A percentile compares a stretch with the other conserved stretches of the same genome.
Conservation (phyloP, 129 eudicot species). For the carrot (Daucus carota) region DH1_v3.0 NC_030385.2:41565001-41565500, state of each 20-base stretch:
- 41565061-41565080: not conserved
- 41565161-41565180: not conserved
- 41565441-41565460: constrained; percentile 48
- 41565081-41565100: not conserved
- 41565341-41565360: not conserved
- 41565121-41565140: not conserved
- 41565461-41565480: constrained; percentile 1
- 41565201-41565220: not conserved
- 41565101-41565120: not conserved
- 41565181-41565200: not conserved
- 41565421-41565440: constrained; percentile 81
- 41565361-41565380: constrained; percentile 61
- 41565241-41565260: not conserved
- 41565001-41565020: not conserved
- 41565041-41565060: not conserved
- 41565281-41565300: not conserved
- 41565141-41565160: not conserved
- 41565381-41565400: constrained; percentile 71
- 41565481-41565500: not conserved
- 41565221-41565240: not conserved
- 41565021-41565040: not conserved
- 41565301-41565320: not conserved
- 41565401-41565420: constrained; percentile 84
- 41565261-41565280: not conserved
- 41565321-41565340: not conserved